Evolutionary conservation across 306 rosid genomes (phyloP).

Genomic region (Citrullus amarus): DNA sequence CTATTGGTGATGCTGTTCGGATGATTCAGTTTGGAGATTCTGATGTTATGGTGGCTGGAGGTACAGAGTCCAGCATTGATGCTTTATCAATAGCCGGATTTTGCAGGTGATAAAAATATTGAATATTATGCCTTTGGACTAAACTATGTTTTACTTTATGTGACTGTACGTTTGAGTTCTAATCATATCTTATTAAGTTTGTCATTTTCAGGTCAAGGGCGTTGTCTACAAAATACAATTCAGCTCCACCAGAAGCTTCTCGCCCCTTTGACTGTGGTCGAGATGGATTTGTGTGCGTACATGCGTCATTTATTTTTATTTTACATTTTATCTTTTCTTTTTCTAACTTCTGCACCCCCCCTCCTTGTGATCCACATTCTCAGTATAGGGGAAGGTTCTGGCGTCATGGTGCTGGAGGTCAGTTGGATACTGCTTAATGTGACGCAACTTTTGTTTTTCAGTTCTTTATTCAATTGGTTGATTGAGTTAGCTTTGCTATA

Average conservation of each 20-base stretch:
- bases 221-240: constrained; percentile 60
- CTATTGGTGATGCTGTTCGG: constrained; percentile 88
- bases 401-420: constrained; percentile 85
- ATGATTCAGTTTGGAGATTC: constrained; percentile 97
- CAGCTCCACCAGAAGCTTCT: constrained; percentile 76
- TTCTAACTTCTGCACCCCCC: constrained; percentile 9
- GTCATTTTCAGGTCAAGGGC: constrained; percentile 65
- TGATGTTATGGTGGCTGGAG: constrained; percentile 97
- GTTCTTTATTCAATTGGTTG: constrained; percentile 6
- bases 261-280: constrained; percentile 78
- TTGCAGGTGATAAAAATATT: constrained; percentile 39
- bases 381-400: constrained; percentile 93
- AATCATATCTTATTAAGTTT: background rate
- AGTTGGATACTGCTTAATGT: constrained; percentile 10
- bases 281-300: constrained; percentile 90
- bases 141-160: background rate
- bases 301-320: constrained; percentile 7
- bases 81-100: constrained; percentile 87
- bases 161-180: background rate
- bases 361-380: constrained; percentile 13
- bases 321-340: background rate
- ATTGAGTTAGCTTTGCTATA: constrained; percentile 5
- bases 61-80: constrained; percentile 94
- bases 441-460: constrained; percentile 3
- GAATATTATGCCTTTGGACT: background rate